Evolutionary conservation across 2,329 filamentous ascomycete genomes (phyloP), one percentile per base, ranked within the genome.

Genomic region (Xylaria sp.): DNA sequence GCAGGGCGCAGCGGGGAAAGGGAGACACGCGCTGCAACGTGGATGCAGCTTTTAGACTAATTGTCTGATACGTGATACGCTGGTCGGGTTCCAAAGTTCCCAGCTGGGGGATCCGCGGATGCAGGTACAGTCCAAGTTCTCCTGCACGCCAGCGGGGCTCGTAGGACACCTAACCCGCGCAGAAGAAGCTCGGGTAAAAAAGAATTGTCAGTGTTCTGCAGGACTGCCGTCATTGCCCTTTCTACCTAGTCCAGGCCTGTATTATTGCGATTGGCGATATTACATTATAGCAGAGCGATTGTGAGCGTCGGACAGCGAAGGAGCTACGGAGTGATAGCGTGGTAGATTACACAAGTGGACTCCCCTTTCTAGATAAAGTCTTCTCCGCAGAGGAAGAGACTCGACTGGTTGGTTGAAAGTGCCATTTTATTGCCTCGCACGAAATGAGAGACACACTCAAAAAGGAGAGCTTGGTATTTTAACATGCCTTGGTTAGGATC

Each of bases 311-410:
- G 58, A 65, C 13, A 65, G 65, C 65, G 62, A 28, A 71, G 39
- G 68, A 50, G 51, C 44, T 37, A 55, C 62, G 31, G 61, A 23
- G 54, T 34, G 28, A 28, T 28, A 28, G 28, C 34, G 34, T 37
- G 34, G 34, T 50, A 23, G 13, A 44, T 62, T 61, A 48, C n/a
- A 37, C 46, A 20, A 52, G 57, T 58, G 44, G 57, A 46, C 37
- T 61, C 44, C 69, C 62, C 20, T 37, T 65, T 68, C 13, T 10
- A 61, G 66, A 37, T 39, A 57, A 41, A 56, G 50, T 34, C 25
- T 34, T 70, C 65, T 65, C 65, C 57, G 60, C 65, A 58, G 60
- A 67, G 61, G 37, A 28, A 28, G 28, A 28, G 28, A 28, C 28
- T 28, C 28, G 10, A 13, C 37, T 37, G 64, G 41, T 55, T 31